phyloP scores from a whole-genome alignment of 2,329 filamentous ascomycete genomes.

The Epichloe hybrida region DNA sequence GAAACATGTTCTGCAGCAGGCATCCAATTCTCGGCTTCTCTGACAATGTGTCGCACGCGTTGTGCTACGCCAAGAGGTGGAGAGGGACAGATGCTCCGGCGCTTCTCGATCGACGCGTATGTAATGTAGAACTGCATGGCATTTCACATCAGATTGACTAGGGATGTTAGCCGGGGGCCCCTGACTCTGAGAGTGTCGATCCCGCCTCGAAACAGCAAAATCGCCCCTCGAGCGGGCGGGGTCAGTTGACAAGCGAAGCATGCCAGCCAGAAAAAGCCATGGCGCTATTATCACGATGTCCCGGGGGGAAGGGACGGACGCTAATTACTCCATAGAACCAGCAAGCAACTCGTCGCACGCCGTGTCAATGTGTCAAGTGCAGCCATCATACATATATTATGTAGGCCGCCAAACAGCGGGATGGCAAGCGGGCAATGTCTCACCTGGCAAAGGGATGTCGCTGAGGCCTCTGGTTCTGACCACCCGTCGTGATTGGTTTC shows the following conservation, averaged over 20 bases:
- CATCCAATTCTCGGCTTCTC: slow-evolving; percentile 1
- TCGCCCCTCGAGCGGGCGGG: background rate
- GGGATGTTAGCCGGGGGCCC: background rate
- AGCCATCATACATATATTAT: too few relatives aligned
- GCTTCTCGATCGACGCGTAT: too few relatives aligned
- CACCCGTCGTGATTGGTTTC: too few relatives aligned
- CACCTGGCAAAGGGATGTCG: background rate
- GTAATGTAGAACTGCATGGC: too few relatives aligned
- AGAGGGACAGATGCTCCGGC: too few relatives aligned
- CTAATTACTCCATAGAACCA: background rate
- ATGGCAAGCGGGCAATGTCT: background rate
- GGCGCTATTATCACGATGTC: background rate
- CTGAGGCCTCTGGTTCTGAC: too few relatives aligned
- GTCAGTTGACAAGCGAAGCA: background rate
- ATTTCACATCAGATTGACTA: background rate
- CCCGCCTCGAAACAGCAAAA: background rate
- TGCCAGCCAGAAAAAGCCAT: background rate
- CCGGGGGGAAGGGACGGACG: background rate
- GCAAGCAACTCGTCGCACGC: background rate
- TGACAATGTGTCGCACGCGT: background rate
- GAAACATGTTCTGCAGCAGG: background rate
- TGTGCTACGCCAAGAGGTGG: background rate
- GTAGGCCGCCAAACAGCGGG: background rate
- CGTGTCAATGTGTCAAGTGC: too few relatives aligned
- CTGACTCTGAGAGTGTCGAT: background rate